Conservation (phyloP, 2,329 filamentous ascomycete species). For the Xylariomycetidae sp. region DNA sequence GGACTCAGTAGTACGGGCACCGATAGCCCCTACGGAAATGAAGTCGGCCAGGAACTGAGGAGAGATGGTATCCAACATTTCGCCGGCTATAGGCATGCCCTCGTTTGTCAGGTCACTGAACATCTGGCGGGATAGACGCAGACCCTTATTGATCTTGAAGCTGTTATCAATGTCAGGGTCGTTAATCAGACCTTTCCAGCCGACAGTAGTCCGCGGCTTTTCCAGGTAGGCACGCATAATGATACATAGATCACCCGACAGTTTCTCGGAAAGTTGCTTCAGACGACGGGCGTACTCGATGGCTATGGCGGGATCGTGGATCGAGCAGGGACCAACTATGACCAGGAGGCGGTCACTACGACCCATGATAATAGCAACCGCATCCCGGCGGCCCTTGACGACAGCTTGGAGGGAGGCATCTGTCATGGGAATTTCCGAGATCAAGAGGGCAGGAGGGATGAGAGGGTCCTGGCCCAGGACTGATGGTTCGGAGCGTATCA, state of each 20-base stretch:
- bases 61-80: conserved; percentile 99
- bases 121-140: conserved; percentile 85
- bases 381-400: conserved; percentile 63
- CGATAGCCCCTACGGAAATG: conserved; percentile 92
- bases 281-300: conserved; percentile 83
- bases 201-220: conserved; percentile 96
- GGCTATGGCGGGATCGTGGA: conserved; percentile 86
- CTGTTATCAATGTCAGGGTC: conserved; percentile 96
- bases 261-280: conserved; percentile 71
- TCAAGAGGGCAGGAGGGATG: conserved; percentile 82
- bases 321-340: conserved; percentile 91
- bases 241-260: conserved; percentile 79
- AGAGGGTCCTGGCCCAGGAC: conserved; percentile 92
- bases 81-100: conserved; percentile 92
- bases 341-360: conserved; percentile 85
- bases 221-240: conserved; percentile 99
- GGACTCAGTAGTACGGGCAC: conserved; percentile 91
- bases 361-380: conserved; percentile 71
- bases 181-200: conserved; percentile 99
- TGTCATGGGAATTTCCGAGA: conserved; percentile 76
- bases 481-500: conserved; percentile 35
- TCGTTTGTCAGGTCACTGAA: conserved; percentile 83
- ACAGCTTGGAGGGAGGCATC: conserved; percentile 61
- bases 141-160: conserved; percentile 98
- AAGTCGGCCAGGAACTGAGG: conserved; percentile 96